These are phyloP conservation scores for Sarcomyxa edulis DNA, from an alignment of 768 basidiomycete species.

Conservation along the genomic window DNA sequence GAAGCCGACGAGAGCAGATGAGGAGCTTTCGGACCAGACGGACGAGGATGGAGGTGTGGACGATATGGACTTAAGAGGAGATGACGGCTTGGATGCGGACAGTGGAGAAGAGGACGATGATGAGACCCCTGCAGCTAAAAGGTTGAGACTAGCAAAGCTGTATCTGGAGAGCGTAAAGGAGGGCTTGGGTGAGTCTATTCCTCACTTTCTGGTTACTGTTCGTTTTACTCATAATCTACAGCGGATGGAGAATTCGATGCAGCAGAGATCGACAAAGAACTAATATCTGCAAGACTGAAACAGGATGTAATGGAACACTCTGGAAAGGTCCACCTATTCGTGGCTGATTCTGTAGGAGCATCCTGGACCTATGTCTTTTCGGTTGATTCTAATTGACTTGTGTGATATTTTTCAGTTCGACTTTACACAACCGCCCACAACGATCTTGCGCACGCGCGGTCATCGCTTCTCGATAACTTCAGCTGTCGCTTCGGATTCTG, in stretches of 20 bases:
- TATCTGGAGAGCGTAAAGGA: slow-evolving; percentile 86
- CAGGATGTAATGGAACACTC: slow-evolving; percentile 89
- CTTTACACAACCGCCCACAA: slow-evolving; percentile 39
- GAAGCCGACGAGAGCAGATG: slow-evolving; percentile 34
- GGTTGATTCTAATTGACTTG: neutral
- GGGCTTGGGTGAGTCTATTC: slow-evolving; percentile 47
- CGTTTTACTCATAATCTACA: slow-evolving; percentile 18
- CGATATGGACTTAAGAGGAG: slow-evolving; percentile 52
- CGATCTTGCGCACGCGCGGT: slow-evolving; percentile 57
- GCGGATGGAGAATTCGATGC: slow-evolving; percentile 93
- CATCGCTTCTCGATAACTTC: slow-evolving; percentile 81
- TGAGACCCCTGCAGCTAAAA: slow-evolving; percentile 92
- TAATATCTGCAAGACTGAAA: slow-evolving; percentile 86
- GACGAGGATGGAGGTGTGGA: slow-evolving; percentile 41
- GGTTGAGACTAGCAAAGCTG: slow-evolving; percentile 83
- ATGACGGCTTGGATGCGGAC: slow-evolving; percentile 46
- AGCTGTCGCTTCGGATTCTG: slow-evolving; percentile 71
- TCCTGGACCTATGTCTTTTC: slow-evolving; percentile 1
- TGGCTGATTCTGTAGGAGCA: slow-evolving; percentile 67
- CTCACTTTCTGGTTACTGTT: neutral
- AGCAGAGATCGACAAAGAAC: slow-evolving; percentile 89
- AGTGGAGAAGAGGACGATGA: slow-evolving; percentile 82
- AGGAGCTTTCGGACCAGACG: slow-evolving; percentile 75
- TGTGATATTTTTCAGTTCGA: slow-evolving; percentile 41
- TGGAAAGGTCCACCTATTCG: slow-evolving; percentile 79